phyloP scores from a whole-genome alignment of 1,139 yeast species.

The Taiozyma onychis region DNA sequence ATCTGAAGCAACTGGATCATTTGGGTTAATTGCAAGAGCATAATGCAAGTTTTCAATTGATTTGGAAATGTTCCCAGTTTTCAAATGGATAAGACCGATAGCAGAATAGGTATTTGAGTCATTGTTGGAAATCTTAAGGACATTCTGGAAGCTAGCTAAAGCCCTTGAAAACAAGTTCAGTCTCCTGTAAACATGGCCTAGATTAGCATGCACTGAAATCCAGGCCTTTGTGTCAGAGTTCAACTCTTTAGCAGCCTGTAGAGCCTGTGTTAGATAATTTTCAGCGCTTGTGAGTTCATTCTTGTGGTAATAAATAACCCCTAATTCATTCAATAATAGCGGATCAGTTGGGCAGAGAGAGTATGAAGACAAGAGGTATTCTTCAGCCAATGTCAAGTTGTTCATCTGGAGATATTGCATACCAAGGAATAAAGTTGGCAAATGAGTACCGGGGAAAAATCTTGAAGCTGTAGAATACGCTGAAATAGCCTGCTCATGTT shows the following conservation, averaged over 20 bases:
- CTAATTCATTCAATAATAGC: slow-evolving; percentile 80
- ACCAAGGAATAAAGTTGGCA: slow-evolving; percentile 86
- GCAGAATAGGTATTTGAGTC: slow-evolving; percentile 80
- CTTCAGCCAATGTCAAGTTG: slow-evolving; percentile 78
- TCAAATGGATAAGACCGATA: slow-evolving; percentile 76
- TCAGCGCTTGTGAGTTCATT: slow-evolving; percentile 67
- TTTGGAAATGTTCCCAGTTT: slow-evolving; percentile 53
- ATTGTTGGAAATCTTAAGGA: slow-evolving; percentile 59
- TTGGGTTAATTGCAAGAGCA: slow-evolving; percentile 74
- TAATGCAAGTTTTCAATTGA: slow-evolving; percentile 78
- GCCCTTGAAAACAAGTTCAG: slow-evolving; percentile 61
- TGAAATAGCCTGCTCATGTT: slow-evolving; percentile 96
- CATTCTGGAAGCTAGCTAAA: slow-evolving; percentile 69
- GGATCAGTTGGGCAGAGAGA: slow-evolving; percentile 84
- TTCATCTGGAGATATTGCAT: slow-evolving; percentile 94
- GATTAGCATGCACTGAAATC: slow-evolving; percentile 80
- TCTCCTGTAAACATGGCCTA: slow-evolving; percentile 87
- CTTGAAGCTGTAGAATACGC: slow-evolving; percentile 97
- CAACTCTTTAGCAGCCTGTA: slow-evolving; percentile 60
- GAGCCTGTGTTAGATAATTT: slow-evolving; percentile 63
- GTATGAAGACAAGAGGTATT: slow-evolving; percentile 71
- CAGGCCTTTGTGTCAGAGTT: slow-evolving; percentile 81
- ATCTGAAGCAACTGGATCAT: slow-evolving; percentile 83
- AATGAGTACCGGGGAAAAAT: slow-evolving; percentile 88
- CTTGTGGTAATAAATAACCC: slow-evolving; percentile 81